Conservation (phyloP, 345 rosid genomes). For the Syzygium grande region DNA sequence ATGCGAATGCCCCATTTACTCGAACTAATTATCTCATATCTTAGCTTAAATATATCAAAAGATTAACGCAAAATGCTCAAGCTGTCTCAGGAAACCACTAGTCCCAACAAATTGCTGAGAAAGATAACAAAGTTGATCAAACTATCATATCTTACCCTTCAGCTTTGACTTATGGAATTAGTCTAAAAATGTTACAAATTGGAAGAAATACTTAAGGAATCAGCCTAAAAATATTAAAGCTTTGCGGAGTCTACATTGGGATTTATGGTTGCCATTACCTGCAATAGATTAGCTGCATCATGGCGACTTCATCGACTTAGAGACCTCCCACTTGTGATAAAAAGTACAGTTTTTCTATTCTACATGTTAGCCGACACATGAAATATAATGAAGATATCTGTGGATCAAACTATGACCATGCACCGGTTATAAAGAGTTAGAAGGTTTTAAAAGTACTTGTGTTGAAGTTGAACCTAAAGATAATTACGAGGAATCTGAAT, state of each 20-base stretch:
- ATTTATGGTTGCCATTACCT: too few relatives aligned
- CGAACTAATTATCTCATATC: too few relatives aligned
- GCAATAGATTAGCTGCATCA: too few relatives aligned
- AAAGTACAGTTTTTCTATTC: neutral
- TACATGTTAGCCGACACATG: neutral
- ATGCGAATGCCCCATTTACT: too few relatives aligned
- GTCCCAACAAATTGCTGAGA: constrained; percentile 87
- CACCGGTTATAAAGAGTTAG: neutral
- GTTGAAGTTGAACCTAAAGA: neutral
- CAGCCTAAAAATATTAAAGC: too few relatives aligned
- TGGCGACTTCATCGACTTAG: too few relatives aligned
- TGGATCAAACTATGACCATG: neutral
- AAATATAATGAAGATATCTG: neutral
- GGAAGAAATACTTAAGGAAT: too few relatives aligned
- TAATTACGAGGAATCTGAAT: neutral
- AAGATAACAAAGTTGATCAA: neutral
- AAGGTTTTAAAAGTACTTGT: neutral
- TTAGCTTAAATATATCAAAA: too few relatives aligned
- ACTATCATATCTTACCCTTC: neutral
- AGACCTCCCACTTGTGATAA: too few relatives aligned
- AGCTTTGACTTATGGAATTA: too few relatives aligned
- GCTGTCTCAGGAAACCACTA: constrained; percentile 96
- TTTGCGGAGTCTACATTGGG: too few relatives aligned
- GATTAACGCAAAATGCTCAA: constrained; percentile 20
- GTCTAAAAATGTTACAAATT: too few relatives aligned